phyloP scores from a whole-genome alignment of 768 basidiomycete genomes.

The Epithele typhae region DNA sequence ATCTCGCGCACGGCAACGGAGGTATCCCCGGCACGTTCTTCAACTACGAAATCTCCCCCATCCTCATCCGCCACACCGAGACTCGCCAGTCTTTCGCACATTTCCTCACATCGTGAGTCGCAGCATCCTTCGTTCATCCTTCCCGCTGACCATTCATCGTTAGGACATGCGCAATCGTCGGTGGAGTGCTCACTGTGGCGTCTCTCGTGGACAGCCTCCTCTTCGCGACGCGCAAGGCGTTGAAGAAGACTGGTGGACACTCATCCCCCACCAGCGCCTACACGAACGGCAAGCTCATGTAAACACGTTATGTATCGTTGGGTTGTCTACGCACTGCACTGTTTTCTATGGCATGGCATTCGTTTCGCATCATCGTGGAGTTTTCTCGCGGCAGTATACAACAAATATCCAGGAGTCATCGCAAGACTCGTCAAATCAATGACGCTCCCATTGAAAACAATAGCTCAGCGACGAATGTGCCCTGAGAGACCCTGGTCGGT shows the following conservation, averaged over 20 bases:
- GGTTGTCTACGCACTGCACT: neutral
- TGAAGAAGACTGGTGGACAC: slow-evolving; percentile 55
- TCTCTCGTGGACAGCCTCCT: slow-evolving; percentile 82
- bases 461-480: too few relatives aligned
- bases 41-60: slow-evolving; percentile 97
- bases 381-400: too few relatives aligned
- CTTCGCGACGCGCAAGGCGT: slow-evolving; percentile 71
- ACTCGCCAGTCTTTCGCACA: slow-evolving; percentile 94
- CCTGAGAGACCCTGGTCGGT: too few relatives aligned
- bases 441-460: too few relatives aligned
- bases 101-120: slow-evolving; percentile 90
- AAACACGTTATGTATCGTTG: slow-evolving; percentile 4
- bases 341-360: slow-evolving; percentile 1
- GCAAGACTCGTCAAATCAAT: too few relatives aligned
- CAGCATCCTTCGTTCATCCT: neutral
- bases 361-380: too few relatives aligned
- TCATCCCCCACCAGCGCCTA: slow-evolving; percentile 12
- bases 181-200: slow-evolving; percentile 94
- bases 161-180: slow-evolving; percentile 97
- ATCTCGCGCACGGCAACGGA: slow-evolving; percentile 65
- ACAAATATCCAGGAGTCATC: too few relatives aligned
- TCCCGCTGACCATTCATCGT: too few relatives aligned
- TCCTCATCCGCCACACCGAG: slow-evolving; percentile 89
- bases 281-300: slow-evolving; percentile 27
- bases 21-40: slow-evolving; percentile 87